Evolutionary conservation across 108 stramenopile species (phyloP).

Genomic region (Chaetoceros muelleri): DNA sequence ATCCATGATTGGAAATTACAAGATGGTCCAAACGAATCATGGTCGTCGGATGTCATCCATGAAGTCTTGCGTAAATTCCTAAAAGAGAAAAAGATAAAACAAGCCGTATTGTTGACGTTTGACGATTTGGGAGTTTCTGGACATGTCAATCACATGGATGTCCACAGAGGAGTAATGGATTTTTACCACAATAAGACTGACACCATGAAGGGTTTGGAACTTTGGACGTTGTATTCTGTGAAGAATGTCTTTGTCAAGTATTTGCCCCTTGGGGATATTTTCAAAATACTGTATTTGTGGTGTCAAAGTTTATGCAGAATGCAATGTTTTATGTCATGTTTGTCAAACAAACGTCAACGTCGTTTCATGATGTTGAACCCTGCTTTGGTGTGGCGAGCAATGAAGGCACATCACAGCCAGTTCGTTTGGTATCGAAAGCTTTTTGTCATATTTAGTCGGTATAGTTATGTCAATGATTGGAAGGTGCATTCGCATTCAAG

Average conservation of each 20-base stretch:
- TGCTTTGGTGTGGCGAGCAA: slow-evolving; percentile 52
- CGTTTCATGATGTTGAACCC: slow-evolving; percentile 13
- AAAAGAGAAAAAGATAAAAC: slow-evolving; percentile 3
- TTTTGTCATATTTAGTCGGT: slow-evolving; percentile 69
- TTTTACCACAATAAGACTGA: slow-evolving; percentile 11
- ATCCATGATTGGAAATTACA: slow-evolving; percentile 15
- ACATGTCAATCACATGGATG: slow-evolving; percentile 75
- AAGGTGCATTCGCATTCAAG: too few species aligned
- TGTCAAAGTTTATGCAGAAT: background rate
- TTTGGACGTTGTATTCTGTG: slow-evolving; percentile 30
- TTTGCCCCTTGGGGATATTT: slow-evolving; percentile 28
- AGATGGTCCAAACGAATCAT: slow-evolving; percentile 32
- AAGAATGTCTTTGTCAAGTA: slow-evolving; percentile 32
- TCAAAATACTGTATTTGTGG: slow-evolving; percentile 25
- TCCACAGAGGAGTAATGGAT: slow-evolving; percentile 37
- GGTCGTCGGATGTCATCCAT: slow-evolving; percentile 12
- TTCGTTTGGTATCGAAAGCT: slow-evolving; percentile 85
- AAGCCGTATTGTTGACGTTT: slow-evolving; percentile 49
- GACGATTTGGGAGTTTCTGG: slow-evolving; percentile 63
- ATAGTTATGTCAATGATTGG: slow-evolving; percentile 54
- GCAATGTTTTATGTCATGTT: slow-evolving; percentile 13
- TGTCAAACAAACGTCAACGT: slow-evolving; percentile 2
- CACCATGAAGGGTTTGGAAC: slow-evolving; percentile 3
- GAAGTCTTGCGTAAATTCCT: background rate
- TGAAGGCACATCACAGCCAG: slow-evolving; percentile 70